Conservation (phyloP, 805 yeast genomes). For the Diddensiella caesifluorescens region DNA sequence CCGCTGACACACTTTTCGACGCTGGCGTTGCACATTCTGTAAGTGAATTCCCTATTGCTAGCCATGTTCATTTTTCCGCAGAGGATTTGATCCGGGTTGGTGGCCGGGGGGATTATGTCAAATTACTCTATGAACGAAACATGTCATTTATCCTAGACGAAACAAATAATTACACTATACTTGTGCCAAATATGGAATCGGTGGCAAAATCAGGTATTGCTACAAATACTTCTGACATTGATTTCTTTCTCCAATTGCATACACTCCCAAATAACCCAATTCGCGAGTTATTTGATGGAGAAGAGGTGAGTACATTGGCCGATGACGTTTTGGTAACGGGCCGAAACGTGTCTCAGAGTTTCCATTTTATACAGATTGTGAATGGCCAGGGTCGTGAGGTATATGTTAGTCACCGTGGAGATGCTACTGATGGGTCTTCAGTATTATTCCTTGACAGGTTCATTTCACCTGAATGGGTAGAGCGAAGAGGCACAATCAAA, state of each 20-base stretch:
- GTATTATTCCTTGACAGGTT: constrained; percentile 31
- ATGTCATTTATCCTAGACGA: constrained; percentile 40
- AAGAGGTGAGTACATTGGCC: constrained; percentile 22
- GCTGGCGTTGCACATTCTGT: constrained; percentile 83
- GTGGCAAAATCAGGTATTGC: constrained; percentile 43
- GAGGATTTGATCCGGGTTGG: constrained; percentile 53
- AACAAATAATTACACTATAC: constrained; percentile 48
- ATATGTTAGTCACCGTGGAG: constrained; percentile 24
- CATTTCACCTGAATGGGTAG: constrained; percentile 33
- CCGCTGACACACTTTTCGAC: constrained; percentile 65
- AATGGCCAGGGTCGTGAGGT: constrained; percentile 23
- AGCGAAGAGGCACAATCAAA: constrained; percentile 12
- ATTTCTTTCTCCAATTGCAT: constrained; percentile 60
- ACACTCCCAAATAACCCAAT: constrained; percentile 54
- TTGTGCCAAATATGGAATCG: constrained; percentile 64
- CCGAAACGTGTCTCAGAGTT: constrained; percentile 21
- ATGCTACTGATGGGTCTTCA: constrained; percentile 25
- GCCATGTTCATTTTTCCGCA: constrained; percentile 46
- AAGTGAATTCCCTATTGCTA: constrained; percentile 52
- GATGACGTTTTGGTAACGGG: constrained; percentile 18
- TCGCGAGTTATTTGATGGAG: constrained; percentile 19
- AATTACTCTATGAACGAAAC: constrained; percentile 43
- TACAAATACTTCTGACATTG: constrained; percentile 39
- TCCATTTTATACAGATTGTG: constrained; percentile 24
- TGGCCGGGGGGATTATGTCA: constrained; percentile 42